A percentile compares a stretch with the other conserved stretches of the same genome.
Conservation (phyloP, 2,329 filamentous ascomycete species). For the Colletotrichum sp. region DNA sequence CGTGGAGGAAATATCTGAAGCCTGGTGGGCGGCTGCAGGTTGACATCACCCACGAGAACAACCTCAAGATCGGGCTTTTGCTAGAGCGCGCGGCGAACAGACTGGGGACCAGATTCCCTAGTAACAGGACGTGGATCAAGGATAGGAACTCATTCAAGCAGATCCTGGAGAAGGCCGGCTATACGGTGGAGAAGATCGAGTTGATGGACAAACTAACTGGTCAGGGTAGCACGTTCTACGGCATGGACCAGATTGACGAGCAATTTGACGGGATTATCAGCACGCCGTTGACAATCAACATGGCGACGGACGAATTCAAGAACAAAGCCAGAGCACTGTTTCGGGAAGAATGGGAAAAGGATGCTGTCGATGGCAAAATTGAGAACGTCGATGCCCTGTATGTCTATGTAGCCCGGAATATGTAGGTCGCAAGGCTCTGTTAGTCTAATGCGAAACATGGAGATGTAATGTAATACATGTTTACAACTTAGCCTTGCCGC, state of each 20-base stretch:
- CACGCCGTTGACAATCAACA: constrained; percentile 22
- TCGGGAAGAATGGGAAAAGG: constrained; percentile 31
- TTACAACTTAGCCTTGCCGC: constrained; percentile 51
- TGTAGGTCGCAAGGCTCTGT: background rate
- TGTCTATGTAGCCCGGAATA: constrained; percentile 31
- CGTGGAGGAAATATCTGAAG: constrained; percentile 33
- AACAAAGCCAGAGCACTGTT: constrained; percentile 29
- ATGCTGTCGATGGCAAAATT: constrained; percentile 32
- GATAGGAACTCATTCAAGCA: constrained; percentile 30
- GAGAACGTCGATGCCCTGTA: constrained; percentile 32
- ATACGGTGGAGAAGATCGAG: constrained; percentile 28
- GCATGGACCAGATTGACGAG: constrained; percentile 29
- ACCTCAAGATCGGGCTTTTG: constrained; percentile 26
- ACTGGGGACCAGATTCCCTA: constrained; percentile 29
- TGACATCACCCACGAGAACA: constrained; percentile 37
- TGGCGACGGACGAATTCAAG: constrained; percentile 26
- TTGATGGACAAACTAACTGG: constrained; percentile 30
- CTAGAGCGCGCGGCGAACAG: constrained; percentile 30
- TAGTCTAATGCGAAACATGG: background rate
- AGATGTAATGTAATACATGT: constrained; percentile 1
- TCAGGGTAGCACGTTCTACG: constrained; percentile 24
- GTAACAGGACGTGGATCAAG: constrained; percentile 32
- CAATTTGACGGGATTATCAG: constrained; percentile 31
- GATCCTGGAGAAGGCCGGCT: constrained; percentile 31
- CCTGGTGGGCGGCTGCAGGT: constrained; percentile 31